Evolutionary conservation across 2,329 filamentous ascomycete genomes (phyloP).

Genomic region (Colletotrichum tropicale): DNA sequence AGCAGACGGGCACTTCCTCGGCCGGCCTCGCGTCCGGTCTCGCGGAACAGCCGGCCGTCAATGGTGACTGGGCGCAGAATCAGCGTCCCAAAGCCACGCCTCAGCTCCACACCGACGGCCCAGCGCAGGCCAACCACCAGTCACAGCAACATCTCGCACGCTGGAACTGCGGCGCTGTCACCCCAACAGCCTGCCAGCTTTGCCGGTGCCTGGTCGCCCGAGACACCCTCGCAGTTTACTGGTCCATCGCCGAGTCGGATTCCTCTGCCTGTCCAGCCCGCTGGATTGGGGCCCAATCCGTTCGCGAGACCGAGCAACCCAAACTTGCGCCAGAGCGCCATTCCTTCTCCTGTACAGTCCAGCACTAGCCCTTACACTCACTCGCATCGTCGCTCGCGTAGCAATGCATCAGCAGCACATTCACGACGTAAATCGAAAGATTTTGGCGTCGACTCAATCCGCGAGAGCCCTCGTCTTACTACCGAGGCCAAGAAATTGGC

Average conservation of each 20-base stretch:
- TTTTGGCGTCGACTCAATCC: slow-evolving; percentile 26
- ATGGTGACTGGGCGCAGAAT: slow-evolving; percentile 47
- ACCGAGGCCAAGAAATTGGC: slow-evolving; percentile 77
- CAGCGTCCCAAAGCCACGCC: slow-evolving; percentile 43
- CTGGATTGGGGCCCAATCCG: slow-evolving; percentile 21
- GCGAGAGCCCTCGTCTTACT: slow-evolving; percentile 56
- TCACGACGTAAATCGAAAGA: slow-evolving; percentile 27
- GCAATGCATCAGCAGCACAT: slow-evolving; percentile 46
- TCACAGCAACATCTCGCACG: slow-evolving; percentile 29
- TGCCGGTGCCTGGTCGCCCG: slow-evolving; percentile 51
- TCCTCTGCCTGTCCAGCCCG: slow-evolving; percentile 35
- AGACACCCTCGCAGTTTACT: slow-evolving; percentile 31
- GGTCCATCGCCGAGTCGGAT: slow-evolving; percentile 48
- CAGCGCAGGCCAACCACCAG: slow-evolving; percentile 30
- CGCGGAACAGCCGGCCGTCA: slow-evolving; percentile 29
- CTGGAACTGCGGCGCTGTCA: slow-evolving; percentile 38
- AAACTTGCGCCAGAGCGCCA: slow-evolving; percentile 23
- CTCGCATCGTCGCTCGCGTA: slow-evolving; percentile 50
- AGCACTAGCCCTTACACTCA: slow-evolving; percentile 18
- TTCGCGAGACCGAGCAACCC: slow-evolving; percentile 24
- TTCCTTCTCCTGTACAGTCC: slow-evolving; percentile 24
- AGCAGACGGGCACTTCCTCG: neutral
- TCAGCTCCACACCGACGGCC: slow-evolving; percentile 34
- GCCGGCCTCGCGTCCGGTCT: slow-evolving; percentile 14
- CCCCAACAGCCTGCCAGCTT: slow-evolving; percentile 41